These are phyloP conservation scores for Diplodia seriata DNA, from an alignment of 2,329 filamentous ascomycete species.

Conservation along the genomic window DNA sequence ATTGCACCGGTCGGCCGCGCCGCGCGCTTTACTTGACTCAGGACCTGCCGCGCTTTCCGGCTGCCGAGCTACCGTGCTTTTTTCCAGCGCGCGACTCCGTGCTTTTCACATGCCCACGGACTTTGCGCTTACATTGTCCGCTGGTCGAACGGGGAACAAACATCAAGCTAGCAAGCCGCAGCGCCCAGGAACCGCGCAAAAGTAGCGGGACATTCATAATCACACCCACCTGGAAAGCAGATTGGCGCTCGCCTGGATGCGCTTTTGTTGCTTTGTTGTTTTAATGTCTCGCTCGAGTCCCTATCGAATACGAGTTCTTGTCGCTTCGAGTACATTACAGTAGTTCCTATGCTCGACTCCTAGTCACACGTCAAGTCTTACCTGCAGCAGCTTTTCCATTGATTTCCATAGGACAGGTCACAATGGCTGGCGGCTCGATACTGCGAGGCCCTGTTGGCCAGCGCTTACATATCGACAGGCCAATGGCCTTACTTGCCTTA, in stretches of 20 bases:
- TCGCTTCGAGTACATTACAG: not conserved
- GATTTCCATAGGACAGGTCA: not conserved
- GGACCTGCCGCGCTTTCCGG: conserved; percentile 19
- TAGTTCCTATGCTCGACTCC: not conserved
- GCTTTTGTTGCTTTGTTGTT: not conserved
- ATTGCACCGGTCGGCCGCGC: not conserved
- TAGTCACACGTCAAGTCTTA: not conserved
- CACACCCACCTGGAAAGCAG: too few relatives aligned
- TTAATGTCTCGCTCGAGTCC: not conserved
- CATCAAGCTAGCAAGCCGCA: not conserved
- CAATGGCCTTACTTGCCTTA: not conserved
- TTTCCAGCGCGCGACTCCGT: not conserved
- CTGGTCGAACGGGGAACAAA: not conserved
- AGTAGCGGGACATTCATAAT: not conserved
- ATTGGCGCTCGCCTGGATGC: too few relatives aligned
- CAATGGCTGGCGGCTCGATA: not conserved
- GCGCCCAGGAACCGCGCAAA: not conserved
- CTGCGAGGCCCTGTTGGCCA: not conserved
- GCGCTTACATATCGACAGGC: not conserved
- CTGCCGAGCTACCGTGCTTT: conserved; percentile 12
- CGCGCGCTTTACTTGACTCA: conserved; percentile 17
- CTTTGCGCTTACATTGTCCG: not conserved
- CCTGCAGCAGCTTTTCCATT: not conserved
- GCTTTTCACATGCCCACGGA: not conserved
- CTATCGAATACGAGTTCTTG: not conserved